A percentile compares a stretch with the other conserved stretches of the same genome.
These are phyloP conservation scores for Exsudoporus floridanus DNA, from an alignment of 1,284 basidiomycete species.

Conservation along the genomic window DNA sequence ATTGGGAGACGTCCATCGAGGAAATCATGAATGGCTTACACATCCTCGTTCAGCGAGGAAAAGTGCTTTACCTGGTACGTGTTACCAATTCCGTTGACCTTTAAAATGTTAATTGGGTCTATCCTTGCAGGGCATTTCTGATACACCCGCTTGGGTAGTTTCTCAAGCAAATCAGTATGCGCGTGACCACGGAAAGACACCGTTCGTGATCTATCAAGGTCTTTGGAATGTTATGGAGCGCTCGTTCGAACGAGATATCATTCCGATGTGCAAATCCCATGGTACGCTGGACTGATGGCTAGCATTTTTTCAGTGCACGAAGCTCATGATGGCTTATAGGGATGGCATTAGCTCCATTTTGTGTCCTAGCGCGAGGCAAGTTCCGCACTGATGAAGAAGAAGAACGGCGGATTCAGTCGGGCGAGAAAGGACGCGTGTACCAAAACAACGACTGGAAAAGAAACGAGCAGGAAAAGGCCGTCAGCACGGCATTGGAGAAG, in stretches of 20 bases:
- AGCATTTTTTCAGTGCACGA: too few relatives aligned
- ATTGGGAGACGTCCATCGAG: neutral
- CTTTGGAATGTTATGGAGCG: slow-evolving; percentile 49
- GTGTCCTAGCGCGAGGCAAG: slow-evolving; percentile 34
- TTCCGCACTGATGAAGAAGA: slow-evolving; percentile 34
- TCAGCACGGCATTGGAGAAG: slow-evolving; percentile 5
- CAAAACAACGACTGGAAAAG: slow-evolving; percentile 22
- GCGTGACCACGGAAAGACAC: slow-evolving; percentile 44
- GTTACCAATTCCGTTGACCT: neutral
- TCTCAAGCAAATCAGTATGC: slow-evolving; percentile 40
- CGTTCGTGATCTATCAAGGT: slow-evolving; percentile 57
- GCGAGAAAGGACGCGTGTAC: slow-evolving; percentile 23
- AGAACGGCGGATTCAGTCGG: slow-evolving; percentile 15
- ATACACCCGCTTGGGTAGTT: slow-evolving; percentile 41
- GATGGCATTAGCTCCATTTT: slow-evolving; percentile 41
- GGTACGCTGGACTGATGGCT: too few relatives aligned
- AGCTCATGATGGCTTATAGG: too few relatives aligned
- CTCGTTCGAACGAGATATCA: slow-evolving; percentile 52
- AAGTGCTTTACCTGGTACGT: neutral
- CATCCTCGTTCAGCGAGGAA: neutral
- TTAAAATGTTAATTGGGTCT: neutral
- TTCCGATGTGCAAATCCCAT: slow-evolving; percentile 44
- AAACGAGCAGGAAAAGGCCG: slow-evolving; percentile 22
- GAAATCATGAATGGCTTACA: neutral
- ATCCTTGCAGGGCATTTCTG: neutral